Conservation (phyloP, 208 protist species). For the Wallacemonas sp. region DNA sequence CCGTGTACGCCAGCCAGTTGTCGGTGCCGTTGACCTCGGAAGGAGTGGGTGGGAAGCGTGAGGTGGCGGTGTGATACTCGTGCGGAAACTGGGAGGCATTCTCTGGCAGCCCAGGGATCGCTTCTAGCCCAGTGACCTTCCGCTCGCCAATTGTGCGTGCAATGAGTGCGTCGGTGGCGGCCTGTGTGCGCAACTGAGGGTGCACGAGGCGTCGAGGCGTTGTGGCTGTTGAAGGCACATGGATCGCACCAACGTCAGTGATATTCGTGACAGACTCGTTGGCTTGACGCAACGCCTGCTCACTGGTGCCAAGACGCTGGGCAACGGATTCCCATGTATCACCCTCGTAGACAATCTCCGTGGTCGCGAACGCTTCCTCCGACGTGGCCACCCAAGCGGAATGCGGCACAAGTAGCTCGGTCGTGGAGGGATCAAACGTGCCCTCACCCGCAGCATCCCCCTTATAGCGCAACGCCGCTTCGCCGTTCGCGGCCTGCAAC, state of each 20-base stretch:
- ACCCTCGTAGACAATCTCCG: slow-evolving; percentile 49
- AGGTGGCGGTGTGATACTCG: slow-evolving; percentile 82
- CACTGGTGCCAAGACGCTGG: slow-evolving; percentile 44
- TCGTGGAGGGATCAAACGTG: slow-evolving; percentile 50
- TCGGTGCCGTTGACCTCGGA: slow-evolving; percentile 27
- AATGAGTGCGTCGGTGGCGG: slow-evolving; percentile 60
- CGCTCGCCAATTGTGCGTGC: slow-evolving; percentile 63
- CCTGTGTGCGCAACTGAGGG: slow-evolving; percentile 68
- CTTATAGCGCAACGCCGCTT: slow-evolving; percentile 57
- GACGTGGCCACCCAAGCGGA: slow-evolving; percentile 36
- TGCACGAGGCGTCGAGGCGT: slow-evolving; percentile 56
- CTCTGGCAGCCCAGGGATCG: slow-evolving; percentile 48
- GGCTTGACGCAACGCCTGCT: slow-evolving; percentile 34
- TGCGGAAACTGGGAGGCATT: slow-evolving; percentile 81
- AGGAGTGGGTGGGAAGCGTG: slow-evolving; percentile 73
- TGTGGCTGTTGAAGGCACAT: slow-evolving; percentile 43
- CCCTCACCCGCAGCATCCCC: slow-evolving; percentile 20
- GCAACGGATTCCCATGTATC: slow-evolving; percentile 66
- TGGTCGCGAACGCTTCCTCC: slow-evolving; percentile 45
- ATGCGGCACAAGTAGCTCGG: slow-evolving; percentile 62
- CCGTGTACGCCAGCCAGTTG: slow-evolving; percentile 86
- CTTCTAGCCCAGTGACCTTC: slow-evolving; percentile 16
- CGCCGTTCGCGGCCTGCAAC: slow-evolving; percentile 75
- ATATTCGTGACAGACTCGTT: slow-evolving; percentile 39
- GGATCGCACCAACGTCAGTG: slow-evolving; percentile 13